A percentile compares a stretch with the other conserved stretches of the same genome.
phyloP scores from a whole-genome alignment of 495 filamentous ascomycete genomes.

The Trypethelium eluteriae region DNA sequence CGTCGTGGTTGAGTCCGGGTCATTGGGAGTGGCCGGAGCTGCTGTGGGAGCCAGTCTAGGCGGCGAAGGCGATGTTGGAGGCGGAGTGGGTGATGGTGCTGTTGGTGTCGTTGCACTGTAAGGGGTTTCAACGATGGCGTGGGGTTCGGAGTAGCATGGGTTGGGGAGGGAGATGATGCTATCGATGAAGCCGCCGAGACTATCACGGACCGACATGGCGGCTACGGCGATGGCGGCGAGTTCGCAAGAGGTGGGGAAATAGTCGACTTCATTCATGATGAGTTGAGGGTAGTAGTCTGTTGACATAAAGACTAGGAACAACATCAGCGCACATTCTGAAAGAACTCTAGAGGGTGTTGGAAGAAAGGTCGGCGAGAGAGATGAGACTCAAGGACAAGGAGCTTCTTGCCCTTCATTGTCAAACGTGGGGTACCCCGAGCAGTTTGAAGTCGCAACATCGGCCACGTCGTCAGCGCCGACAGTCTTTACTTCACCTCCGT shows the following conservation, averaged over 20 bases:
- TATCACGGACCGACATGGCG: slow-evolving; percentile 36
- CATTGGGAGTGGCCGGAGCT: not conserved
- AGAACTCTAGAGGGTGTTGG: no score
- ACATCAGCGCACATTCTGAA: not conserved
- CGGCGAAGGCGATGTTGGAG: not conserved
- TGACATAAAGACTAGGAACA: not conserved
- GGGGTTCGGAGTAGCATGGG: slow-evolving; percentile 28
- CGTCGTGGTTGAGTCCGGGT: not conserved
- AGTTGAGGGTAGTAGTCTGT: slow-evolving; percentile 14
- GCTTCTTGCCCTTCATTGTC: no score
- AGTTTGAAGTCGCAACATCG: no score
- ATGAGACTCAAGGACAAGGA: no score
- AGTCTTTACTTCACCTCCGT: no score
- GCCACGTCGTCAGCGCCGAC: no score
- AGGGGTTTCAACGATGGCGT: slow-evolving; percentile 19
- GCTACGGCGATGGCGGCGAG: slow-evolving; percentile 30
- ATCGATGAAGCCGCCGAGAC: slow-evolving; percentile 33
- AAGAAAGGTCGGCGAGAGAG: no score
- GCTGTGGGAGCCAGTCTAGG: not conserved
- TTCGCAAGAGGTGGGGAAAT: slow-evolving; percentile 26
- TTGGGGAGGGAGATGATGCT: slow-evolving; percentile 29
- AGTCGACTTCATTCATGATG: slow-evolving; percentile 15
- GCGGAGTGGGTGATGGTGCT: slow-evolving; percentile 8
- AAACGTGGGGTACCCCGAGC: no score
- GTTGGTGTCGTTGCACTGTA: slow-evolving; percentile 12